Conservation (phyloP, 2,329 filamentous ascomycete genomes). For the Zopfia rhizophila region DNA sequence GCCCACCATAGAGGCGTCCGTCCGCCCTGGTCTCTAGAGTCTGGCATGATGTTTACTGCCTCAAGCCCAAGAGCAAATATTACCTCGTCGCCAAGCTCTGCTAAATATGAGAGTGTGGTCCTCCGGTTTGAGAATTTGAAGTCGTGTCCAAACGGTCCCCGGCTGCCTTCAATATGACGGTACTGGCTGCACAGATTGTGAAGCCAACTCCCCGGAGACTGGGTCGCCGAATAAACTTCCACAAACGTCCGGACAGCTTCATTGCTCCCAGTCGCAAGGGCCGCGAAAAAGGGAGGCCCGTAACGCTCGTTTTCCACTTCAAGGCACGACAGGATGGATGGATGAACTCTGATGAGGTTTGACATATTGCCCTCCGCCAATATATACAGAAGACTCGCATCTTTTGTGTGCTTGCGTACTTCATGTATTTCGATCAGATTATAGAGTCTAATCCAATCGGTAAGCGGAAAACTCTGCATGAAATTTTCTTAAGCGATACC, state of each 20-base stretch:
- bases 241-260: slow-evolving; percentile 35
- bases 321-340: slow-evolving; percentile 26
- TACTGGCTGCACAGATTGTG: neutral
- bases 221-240: slow-evolving; percentile 19
- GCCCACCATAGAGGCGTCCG: slow-evolving; percentile 19
- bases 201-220: slow-evolving; percentile 23
- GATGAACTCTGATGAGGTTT: slow-evolving; percentile 41
- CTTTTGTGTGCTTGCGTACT: slow-evolving; percentile 24
- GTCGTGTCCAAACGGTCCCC: slow-evolving; percentile 1
- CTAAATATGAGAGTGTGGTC: slow-evolving; percentile 17
- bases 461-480: slow-evolving; percentile 33
- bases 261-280: slow-evolving; percentile 42
- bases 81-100: slow-evolving; percentile 27
- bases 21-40: slow-evolving; percentile 14
- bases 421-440: slow-evolving; percentile 47
- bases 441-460: slow-evolving; percentile 40
- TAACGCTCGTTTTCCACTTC: slow-evolving; percentile 44
- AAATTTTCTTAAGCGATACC: slow-evolving; percentile 30
- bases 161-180: slow-evolving; percentile 2
- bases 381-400: slow-evolving; percentile 29
- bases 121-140: neutral
- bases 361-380: slow-evolving; percentile 31
- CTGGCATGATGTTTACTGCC: slow-evolving; percentile 22
- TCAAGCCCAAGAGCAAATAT: slow-evolving; percentile 30
- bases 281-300: slow-evolving; percentile 49